Conservation (phyloP, 208 protist genomes). For the Kentomonas sorsogonicus region DNA sequence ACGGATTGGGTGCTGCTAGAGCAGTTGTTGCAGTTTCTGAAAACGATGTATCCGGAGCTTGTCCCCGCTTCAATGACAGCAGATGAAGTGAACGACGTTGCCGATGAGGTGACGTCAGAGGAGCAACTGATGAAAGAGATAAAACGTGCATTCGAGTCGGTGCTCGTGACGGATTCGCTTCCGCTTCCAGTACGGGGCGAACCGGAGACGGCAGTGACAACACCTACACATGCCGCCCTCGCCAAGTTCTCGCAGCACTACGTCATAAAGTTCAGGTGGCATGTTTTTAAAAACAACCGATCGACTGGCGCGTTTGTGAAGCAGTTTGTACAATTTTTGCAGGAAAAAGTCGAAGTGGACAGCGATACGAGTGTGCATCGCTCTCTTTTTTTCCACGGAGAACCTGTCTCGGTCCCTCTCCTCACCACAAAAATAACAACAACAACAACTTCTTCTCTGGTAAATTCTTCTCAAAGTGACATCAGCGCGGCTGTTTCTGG, state of each 20-base stretch:
- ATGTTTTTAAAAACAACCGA: conserved; percentile 39
- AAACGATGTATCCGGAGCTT: no score
- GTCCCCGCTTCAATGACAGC: no score
- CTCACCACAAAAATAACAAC: conserved; percentile 5
- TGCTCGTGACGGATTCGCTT: neutral
- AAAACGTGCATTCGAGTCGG: neutral
- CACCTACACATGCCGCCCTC: conserved; percentile 15
- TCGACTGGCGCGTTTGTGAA: conserved; percentile 52
- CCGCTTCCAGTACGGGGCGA: no score
- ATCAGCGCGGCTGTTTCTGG: no score
- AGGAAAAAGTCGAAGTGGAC: conserved; percentile 10
- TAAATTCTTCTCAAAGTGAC: no score
- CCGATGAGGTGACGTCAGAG: no score
- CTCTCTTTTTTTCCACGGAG: conserved; percentile 69
- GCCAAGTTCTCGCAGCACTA: conserved; percentile 86
- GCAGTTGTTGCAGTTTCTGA: neutral
- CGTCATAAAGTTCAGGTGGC: conserved; percentile 47
- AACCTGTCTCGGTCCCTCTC: conserved; percentile 12
- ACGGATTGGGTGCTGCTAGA: neutral
- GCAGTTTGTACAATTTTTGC: conserved; percentile 54
- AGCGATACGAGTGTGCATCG: conserved; percentile 25
- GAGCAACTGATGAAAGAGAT: no score
- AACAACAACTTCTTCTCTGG: no score
- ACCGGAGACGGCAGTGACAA: no score
- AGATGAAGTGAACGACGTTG: no score